Base-by-base conservation (phyloP, 2,329 filamentous ascomycete genomes). In the Fusarium decemcellulare region DNA sequence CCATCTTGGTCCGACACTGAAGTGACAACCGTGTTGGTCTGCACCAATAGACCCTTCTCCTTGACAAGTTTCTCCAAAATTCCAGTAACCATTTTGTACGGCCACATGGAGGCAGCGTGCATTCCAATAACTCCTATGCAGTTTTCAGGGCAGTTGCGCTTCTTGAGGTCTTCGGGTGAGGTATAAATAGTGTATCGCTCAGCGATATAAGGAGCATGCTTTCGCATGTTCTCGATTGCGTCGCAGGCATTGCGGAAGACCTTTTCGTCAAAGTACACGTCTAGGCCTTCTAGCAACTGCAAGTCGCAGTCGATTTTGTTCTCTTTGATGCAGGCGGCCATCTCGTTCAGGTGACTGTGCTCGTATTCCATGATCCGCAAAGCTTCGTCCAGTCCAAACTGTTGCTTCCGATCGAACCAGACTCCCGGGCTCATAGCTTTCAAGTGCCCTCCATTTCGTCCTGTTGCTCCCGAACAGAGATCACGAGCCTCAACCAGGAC, bases 401-500 rank as follows among this genome's bases (percentile, higher is more conserved):
- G 46, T 15, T 59, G 29, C 34, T 59, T 63, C 11, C 61, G 43
- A 8, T 63, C 61, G 43, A 63, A 63, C 61, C 61, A 63, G 30
- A 51, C 30, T 14, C 61, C 61, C 2, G 61, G 61, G 50, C 61
- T 63, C 61, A 63, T 63, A 23, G 61, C 43, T 18, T 63, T 63
- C 36, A 52, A 23, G 32, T 63, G 61, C 7, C 61, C 61, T 34
- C 44, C 61, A 52, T 63, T 79, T 0, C 77, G 71, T 10, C 74
- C 77, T 1, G 77, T 78, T 0, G 76, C 77, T 8, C 77, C 75
- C 23, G 68, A 66, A 44, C 72, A 71, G 9, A 74, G 11, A 18
- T 61, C 44, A 2, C 70, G 64, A 15, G 72, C 71, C 23, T 73
- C 71, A 29, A 72, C 7, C 14, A 72, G 29, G 30, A 62, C 57